Conservation (phyloP, 805 yeast species). For the Scheffersomyces coipomensis region DNA sequence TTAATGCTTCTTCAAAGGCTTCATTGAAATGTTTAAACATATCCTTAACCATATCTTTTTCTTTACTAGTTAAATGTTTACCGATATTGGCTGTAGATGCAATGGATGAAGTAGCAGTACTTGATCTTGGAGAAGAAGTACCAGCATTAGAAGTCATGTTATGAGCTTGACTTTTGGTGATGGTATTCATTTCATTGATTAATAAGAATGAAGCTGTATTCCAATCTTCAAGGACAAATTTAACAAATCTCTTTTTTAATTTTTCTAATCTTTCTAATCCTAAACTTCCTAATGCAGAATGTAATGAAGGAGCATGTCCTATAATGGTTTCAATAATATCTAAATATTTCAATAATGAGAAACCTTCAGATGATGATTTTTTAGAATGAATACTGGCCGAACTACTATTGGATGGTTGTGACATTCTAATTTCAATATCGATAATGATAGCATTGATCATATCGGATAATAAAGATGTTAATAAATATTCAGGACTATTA, state of each 20-base stretch:
- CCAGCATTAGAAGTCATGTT: conserved; percentile 5
- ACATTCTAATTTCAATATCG: conserved; percentile 59
- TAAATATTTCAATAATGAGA: conserved; percentile 66
- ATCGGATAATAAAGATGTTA: conserved; percentile 73
- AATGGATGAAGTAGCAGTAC: neutral
- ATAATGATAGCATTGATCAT: conserved; percentile 71
- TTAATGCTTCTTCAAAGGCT: conserved; percentile 75
- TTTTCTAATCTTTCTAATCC: conserved; percentile 67
- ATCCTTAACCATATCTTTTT: conserved; percentile 79
- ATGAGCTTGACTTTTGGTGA: conserved; percentile 5
- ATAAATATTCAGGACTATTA: conserved; percentile 47
- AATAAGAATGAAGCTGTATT: conserved; percentile 70
- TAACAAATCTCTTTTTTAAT: conserved; percentile 70
- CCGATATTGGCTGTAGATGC: conserved; percentile 3
- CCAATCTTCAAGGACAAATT: conserved; percentile 77
- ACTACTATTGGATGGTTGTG: conserved; percentile 13
- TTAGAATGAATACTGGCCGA: conserved; percentile 12
- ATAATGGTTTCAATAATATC: conserved; percentile 73
- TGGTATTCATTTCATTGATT: conserved; percentile 65
- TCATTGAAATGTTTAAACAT: conserved; percentile 79
- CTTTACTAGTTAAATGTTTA: conserved; percentile 52
- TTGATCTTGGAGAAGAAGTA: conserved; percentile 1
- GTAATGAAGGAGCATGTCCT: conserved; percentile 53
- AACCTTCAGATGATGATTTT: conserved; percentile 58
- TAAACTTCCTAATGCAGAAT: conserved; percentile 50